Evolutionary conservation across 805 yeast species (phyloP).

Genomic region (Yarrowia sp.): DNA sequence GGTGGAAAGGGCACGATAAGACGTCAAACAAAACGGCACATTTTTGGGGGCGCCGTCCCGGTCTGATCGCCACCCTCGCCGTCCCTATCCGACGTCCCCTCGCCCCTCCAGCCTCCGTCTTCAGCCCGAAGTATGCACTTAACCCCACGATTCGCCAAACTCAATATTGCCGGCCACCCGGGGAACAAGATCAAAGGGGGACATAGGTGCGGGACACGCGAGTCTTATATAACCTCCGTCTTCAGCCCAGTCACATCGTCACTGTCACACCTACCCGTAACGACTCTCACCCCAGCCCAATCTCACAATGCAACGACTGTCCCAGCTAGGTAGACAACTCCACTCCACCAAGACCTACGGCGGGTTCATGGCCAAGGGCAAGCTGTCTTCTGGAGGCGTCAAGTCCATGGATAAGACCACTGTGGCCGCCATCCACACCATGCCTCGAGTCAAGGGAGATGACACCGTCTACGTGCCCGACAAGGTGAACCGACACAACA

Average conservation of each 20-base stretch:
- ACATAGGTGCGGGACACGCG: background rate
- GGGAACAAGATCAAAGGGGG: background rate
- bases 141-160: conserved; percentile 18
- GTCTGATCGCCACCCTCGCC: no score
- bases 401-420: background rate
- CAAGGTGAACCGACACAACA: conserved; percentile 34
- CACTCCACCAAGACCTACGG: conserved; percentile 14
- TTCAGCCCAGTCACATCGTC: background rate
- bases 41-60: no score
- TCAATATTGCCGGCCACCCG: conserved; percentile 20
- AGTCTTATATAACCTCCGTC: background rate
- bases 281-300: no score
- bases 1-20: no score
- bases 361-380: conserved; percentile 23
- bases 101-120: background rate
- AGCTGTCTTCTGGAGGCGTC: conserved; percentile 6
- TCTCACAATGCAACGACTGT: conserved; percentile 23
- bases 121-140: background rate
- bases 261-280: background rate
- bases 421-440: background rate
- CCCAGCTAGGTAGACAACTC: conserved; percentile 18
- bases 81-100: background rate
- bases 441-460: background rate
- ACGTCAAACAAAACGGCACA: no score
- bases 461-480: conserved; percentile 18